Conservation (phyloP, 805 yeast species). For the Metschnikowia corniflorae region DNA sequence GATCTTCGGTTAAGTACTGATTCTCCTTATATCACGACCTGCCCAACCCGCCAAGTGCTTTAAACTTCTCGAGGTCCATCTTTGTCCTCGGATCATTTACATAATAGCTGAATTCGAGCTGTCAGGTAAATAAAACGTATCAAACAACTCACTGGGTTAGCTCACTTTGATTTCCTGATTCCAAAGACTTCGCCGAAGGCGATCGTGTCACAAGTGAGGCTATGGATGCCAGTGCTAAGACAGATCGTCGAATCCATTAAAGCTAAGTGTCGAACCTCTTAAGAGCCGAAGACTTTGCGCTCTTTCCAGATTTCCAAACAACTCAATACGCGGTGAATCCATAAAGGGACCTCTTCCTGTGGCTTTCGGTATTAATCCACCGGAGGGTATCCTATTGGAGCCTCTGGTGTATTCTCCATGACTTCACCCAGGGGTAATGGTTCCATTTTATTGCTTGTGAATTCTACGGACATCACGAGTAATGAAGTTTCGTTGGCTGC, state of each 20-base stretch:
- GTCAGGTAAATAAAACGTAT: conserved; percentile 6
- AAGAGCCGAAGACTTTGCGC: conserved; percentile 10
- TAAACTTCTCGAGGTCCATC: conserved; percentile 7
- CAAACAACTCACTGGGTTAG: conserved; percentile 7
- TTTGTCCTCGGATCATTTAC: conserved; percentile 3
- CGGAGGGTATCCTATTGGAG: no score
- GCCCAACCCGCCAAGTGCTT: conserved; percentile 13
- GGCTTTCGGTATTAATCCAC: conserved; percentile 2
- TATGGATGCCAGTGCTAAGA: conserved; percentile 5
- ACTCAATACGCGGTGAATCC: conserved; percentile 10
- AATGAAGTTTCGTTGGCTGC: no score
- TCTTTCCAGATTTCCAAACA: conserved; percentile 7
- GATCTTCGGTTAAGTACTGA: no score
- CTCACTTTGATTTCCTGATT: conserved; percentile 12
- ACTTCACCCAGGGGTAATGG: no score
- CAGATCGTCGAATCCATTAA: conserved; percentile 5
- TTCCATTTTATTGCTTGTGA: no score
- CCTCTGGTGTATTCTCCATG: no score
- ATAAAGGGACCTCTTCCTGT: conserved; percentile 17
- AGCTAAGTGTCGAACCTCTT: conserved; percentile 7
- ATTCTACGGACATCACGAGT: no score
- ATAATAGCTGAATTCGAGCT: conserved; percentile 4
- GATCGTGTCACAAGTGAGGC: conserved; percentile 4
- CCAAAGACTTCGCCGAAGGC: conserved; percentile 7
- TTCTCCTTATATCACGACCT: conserved; percentile 9